These are phyloP conservation scores for Fraxinus americana DNA, from an alignment of 257 asterid species.

Conservation along the genomic window DNA sequence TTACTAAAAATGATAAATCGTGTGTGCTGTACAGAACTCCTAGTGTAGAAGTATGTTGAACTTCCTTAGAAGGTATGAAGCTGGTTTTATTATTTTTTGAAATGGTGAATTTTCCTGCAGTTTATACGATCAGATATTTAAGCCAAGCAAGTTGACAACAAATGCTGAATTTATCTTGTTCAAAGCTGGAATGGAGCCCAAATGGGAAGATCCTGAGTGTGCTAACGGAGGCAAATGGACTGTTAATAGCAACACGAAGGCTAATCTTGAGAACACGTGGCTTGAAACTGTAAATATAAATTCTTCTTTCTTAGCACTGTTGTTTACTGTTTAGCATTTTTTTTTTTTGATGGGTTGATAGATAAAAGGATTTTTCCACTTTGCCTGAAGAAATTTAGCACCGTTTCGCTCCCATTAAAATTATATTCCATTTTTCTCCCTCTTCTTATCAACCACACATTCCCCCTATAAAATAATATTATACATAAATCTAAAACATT, in stretches of 20 bases:
- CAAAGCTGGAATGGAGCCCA: constrained; percentile 89
- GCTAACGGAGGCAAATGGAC: constrained; percentile 97
- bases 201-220: constrained; percentile 99
- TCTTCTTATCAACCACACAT: no score
- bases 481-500: no score
- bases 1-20: not conserved
- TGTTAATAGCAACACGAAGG: constrained; percentile 49
- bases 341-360: constrained; percentile 16
- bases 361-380: not conserved
- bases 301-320: constrained; percentile 7
- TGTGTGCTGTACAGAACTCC: not conserved
- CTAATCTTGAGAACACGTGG: constrained; percentile 75
- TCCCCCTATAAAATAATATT: no score
- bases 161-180: constrained; percentile 90
- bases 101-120: constrained; percentile 49
- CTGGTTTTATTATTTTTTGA: constrained; percentile 20
- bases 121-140: constrained; percentile 75
- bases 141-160: constrained; percentile 75
- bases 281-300: constrained; percentile 81
- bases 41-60: not conserved
- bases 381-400: no score
- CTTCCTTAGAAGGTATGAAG: not conserved
- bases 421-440: no score
- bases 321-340: not conserved
- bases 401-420: no score